Percentiles rank a stretch among this genome's conserved stretches.
Evolutionary conservation across 2,329 filamentous ascomycete genomes (phyloP).

Genomic region (Exserohilum rostratum): DNA sequence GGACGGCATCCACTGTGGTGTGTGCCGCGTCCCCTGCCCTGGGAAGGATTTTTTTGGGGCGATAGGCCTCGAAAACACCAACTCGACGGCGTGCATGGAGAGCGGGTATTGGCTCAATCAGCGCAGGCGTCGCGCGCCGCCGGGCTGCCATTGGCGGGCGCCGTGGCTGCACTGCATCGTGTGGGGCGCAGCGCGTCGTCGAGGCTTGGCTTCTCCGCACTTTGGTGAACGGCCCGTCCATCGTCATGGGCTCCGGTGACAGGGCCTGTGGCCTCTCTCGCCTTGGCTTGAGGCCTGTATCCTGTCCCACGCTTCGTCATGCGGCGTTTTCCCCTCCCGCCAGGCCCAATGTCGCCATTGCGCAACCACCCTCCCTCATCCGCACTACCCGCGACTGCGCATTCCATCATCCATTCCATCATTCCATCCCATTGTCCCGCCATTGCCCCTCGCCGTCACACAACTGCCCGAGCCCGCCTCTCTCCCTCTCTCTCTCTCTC

Average conservation of each 20-base stretch:
- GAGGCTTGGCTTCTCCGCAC: conserved; percentile 27
- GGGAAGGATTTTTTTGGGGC: background rate
- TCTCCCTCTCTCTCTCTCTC: too few relatives aligned
- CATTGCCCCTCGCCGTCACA: too few relatives aligned
- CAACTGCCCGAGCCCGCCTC: too few relatives aligned
- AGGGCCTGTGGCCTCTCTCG: too few relatives aligned
- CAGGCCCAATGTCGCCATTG: conserved; percentile 19
- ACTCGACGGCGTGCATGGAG: too few relatives aligned
- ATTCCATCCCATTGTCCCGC: conserved; percentile 2
- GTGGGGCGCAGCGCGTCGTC: background rate
- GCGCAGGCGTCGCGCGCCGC: too few relatives aligned
- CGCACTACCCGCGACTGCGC: background rate
- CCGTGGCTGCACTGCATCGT: background rate
- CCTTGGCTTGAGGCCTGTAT: too few relatives aligned
- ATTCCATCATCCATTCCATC: background rate
- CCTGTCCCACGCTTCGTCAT: conserved; percentile 33
- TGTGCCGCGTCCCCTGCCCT: conserved; percentile 20
- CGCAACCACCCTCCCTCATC: conserved; percentile 28
- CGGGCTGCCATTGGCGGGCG: too few relatives aligned
- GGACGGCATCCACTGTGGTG: conserved; percentile 24
- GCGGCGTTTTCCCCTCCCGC: conserved; percentile 13
- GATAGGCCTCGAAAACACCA: background rate
- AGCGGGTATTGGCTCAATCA: conserved; percentile 1
- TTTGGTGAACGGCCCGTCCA: conserved; percentile 27
- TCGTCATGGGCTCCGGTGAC: conserved; percentile 18